Conservation (phyloP, 495 filamentous ascomycete species). For the Talaromyces stipitatus region DNA sequence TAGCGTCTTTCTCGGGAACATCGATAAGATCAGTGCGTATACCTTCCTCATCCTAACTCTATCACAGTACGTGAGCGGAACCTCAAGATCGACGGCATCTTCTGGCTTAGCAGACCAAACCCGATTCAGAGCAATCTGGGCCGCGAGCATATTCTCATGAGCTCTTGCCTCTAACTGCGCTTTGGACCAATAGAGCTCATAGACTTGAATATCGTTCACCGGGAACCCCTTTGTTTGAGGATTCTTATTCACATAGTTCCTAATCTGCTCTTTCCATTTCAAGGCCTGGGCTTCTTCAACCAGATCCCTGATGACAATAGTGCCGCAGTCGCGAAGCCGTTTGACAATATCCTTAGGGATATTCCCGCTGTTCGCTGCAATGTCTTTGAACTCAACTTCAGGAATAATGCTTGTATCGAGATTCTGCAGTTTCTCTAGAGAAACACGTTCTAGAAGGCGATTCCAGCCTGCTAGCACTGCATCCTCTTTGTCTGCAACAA, state of each 20-base stretch:
- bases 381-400: background rate
- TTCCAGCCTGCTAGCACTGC: conserved; percentile 51
- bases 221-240: conserved; percentile 32
- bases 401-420: background rate
- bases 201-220: conserved; percentile 52
- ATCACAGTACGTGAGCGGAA: conserved; percentile 65
- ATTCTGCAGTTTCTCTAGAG: background rate
- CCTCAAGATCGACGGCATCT: conserved; percentile 31
- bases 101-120: conserved; percentile 54
- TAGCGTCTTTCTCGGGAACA: background rate
- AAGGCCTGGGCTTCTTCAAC: conserved; percentile 48
- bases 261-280: conserved; percentile 46
- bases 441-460: conserved; percentile 38
- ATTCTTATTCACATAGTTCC: conserved; percentile 51
- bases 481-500: conserved; percentile 51
- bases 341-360: background rate
- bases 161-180: conserved; percentile 57
- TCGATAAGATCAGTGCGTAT: background rate
- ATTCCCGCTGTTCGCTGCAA: background rate
- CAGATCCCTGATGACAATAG: conserved; percentile 50
- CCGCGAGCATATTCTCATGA: conserved; percentile 54
- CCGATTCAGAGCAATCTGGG: conserved; percentile 56
- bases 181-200: conserved; percentile 72
- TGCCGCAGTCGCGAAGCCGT: conserved; percentile 44
- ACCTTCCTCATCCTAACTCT: conserved; percentile 53